Evolutionary conservation across 108 stramenopile species (phyloP), one percentile per base, ranked within the genome.

Genomic region (Epithemia pelagica): DNA sequence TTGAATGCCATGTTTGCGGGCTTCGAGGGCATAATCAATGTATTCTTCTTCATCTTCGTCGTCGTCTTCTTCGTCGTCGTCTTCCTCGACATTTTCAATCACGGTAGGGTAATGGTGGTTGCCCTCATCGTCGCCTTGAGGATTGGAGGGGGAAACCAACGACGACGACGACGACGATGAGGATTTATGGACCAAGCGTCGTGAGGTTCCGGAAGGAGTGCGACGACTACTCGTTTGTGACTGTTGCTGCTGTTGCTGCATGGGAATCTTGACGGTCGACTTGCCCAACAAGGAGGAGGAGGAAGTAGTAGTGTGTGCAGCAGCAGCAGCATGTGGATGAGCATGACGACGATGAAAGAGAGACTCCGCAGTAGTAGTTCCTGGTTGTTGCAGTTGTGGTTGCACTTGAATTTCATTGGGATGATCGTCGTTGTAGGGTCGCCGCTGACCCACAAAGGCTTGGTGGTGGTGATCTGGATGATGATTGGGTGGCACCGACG

Each of bases 1-100:
- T n/a, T 53, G 32, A 28, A 69, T 69, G 27, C 74, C 74, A 65
- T 69, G 64, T 5, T 15, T 15, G 10, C 37, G 37, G 10, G 37
- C 37, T 15, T 10, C 5, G 10, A 46, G 15, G 37, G 37, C 37
- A 15, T 46, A 46, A 46, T 46, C 37, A 46, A 46, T 46, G 10
- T 5, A 10, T 46, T 46, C 37, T 5, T 46, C 37, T 5, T 46
- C 37, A 15, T 46, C 37, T 5, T 46, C 37, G 37, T 46, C 37
- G 37, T 5, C 10, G 10, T 10, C 37, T 15, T 46, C 37, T 46
- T 46, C 15, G 37, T 46, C n/a, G n/a, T n/a, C n/a, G n/a, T n/a
- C n/a, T n/a, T n/a, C n/a, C n/a, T n/a, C n/a, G n/a, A n/a, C n/a
- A n/a, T n/a, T n/a, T n/a, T n/a, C n/a, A n/a, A n/a, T n/a, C n/a